These are phyloP conservation scores for Dendrobium huoshanense DNA, from an alignment of 106 monocot genomes.

Conservation along the genomic window DNA sequence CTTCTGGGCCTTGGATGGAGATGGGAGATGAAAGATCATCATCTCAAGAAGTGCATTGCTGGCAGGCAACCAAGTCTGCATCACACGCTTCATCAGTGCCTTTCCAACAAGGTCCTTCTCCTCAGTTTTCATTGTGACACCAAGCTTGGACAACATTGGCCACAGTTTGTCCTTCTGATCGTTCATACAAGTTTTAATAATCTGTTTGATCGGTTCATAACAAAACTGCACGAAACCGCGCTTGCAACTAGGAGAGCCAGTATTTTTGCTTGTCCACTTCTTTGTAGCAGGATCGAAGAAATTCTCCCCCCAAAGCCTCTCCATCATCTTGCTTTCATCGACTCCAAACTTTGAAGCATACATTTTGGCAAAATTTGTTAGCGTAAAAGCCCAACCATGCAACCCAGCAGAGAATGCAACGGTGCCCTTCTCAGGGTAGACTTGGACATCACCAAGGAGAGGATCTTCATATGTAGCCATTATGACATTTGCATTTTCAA, in stretches of 20 bases:
- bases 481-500: slow-evolving; percentile 38
- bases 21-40: slow-evolving; percentile 30
- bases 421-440: slow-evolving; percentile 31
- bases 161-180: slow-evolving; percentile 31
- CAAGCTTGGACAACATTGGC: slow-evolving; percentile 26
- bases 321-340: slow-evolving; percentile 29
- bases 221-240: slow-evolving; percentile 31
- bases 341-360: slow-evolving; percentile 28
- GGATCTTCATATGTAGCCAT: slow-evolving; percentile 33
- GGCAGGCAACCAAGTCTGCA: slow-evolving; percentile 27
- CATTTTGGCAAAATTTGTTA: slow-evolving; percentile 33
- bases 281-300: slow-evolving; percentile 24
- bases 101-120: slow-evolving; percentile 28
- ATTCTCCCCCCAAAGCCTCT: slow-evolving; percentile 32
- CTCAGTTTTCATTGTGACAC: slow-evolving; percentile 19
- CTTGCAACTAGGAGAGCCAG: slow-evolving; percentile 20
- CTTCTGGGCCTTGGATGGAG: slow-evolving; percentile 24
- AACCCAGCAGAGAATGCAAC: slow-evolving; percentile 22
- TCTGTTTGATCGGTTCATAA: slow-evolving; percentile 29
- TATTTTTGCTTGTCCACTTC: slow-evolving; percentile 21
- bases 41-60: slow-evolving; percentile 24
- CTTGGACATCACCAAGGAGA: slow-evolving; percentile 31
- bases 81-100: slow-evolving; percentile 25
- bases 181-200: slow-evolving; percentile 25
- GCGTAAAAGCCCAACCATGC: slow-evolving; percentile 27